A percentile compares a stretch with the other conserved stretches of the same genome.
Conservation (phyloP, 2,329 filamentous ascomycete species). For the Penicillium thymicola region DNA sequence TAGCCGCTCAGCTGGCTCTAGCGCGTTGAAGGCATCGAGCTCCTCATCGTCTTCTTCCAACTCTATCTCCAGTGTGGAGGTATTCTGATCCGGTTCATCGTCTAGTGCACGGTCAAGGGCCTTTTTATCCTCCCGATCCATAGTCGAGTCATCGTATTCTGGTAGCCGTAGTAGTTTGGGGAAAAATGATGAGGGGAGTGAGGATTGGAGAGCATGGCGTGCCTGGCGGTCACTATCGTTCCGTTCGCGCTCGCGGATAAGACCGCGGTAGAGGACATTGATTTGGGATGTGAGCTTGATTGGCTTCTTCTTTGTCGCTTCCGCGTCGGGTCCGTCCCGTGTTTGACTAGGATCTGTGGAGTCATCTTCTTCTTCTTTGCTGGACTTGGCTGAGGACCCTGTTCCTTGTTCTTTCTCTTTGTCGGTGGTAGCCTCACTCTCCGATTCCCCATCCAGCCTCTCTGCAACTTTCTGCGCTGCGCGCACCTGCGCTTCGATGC, state of each 20-base stretch:
- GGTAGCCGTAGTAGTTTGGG: conserved; percentile 49
- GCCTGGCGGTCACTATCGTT: conserved; percentile 42
- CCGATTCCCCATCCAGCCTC: conserved; percentile 62
- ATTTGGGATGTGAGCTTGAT: conserved; percentile 61
- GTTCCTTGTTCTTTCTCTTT: conserved; percentile 8
- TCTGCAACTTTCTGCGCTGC: conserved; percentile 83
- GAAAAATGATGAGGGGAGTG: conserved; percentile 35
- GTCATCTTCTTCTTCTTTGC: conserved; percentile 18
- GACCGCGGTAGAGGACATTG: conserved; percentile 74
- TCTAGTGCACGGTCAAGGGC: conserved; percentile 59
- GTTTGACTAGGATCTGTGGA: conserved; percentile 8
- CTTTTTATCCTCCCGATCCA: conserved; percentile 68
- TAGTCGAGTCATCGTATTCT: conserved; percentile 64
- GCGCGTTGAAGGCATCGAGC: conserved; percentile 71
- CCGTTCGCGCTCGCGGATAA: conserved; percentile 67
- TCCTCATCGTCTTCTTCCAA: conserved; percentile 73
- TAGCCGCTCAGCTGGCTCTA: conserved; percentile 66
- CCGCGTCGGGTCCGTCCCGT: neutral
- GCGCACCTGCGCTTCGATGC: conserved; percentile 65
- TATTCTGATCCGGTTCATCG: conserved; percentile 35
- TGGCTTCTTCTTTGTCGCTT: conserved; percentile 16
- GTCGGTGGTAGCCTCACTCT: conserved; percentile 19
- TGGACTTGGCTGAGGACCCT: neutral
- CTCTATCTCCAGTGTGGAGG: conserved; percentile 49
- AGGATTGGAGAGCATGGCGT: conserved; percentile 34